Base-by-base conservation (phyloP, 1,284 basidiomycete species). In the Moesziomyces globuligerus region DNA sequence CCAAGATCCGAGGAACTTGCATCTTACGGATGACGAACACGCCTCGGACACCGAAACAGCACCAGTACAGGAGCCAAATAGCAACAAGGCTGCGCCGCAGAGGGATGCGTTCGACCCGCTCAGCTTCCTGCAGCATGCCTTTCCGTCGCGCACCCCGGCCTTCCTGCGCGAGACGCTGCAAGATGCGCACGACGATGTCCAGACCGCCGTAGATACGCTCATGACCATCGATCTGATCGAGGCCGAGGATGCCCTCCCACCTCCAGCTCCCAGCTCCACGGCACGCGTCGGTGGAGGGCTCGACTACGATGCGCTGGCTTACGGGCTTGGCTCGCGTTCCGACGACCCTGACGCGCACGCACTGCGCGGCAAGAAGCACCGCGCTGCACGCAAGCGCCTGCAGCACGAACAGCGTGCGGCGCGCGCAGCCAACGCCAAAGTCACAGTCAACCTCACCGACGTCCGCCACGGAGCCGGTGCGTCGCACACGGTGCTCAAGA, bases 391-490 rank as follows among this genome's bases (percentile, higher is more conserved):
- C 8, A 68, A 56, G 24, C 43, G 54, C 6, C 29, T 70, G 23
- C 56, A 61, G 36, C 64, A 66, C 18, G 65, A 74, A 45, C 51
- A 72, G 26, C 23, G 45, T 29, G 32, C 34, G 10, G 51, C 50
- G 21, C 25, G 34, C 10, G 52, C 44, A 10, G 32, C 32, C 7
- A 49, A 55, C 29, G 13, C 18, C 32, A 64, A 52, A 23, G 23
- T 71, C 13, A 75, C 49, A 3, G 72, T 77, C 39, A 76, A 72
- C 43, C 65, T 80, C 20, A 77, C 75, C 8, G 77, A 79, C 37
- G 64, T 76, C 7, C 66, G 78, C 9, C 68, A 73, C 48, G 78
- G 66, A 17, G 57, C 48, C 1, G 45, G 44, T 18, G 45, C 47
- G n/a, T 61, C 49, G 37, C 47, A 51, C 28, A 21, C 38, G 8